Evolutionary conservation across 2,329 filamentous ascomycete species (phyloP), one percentile per base, ranked within the genome.

Genomic region (Aphanoascus verrucosus): DNA sequence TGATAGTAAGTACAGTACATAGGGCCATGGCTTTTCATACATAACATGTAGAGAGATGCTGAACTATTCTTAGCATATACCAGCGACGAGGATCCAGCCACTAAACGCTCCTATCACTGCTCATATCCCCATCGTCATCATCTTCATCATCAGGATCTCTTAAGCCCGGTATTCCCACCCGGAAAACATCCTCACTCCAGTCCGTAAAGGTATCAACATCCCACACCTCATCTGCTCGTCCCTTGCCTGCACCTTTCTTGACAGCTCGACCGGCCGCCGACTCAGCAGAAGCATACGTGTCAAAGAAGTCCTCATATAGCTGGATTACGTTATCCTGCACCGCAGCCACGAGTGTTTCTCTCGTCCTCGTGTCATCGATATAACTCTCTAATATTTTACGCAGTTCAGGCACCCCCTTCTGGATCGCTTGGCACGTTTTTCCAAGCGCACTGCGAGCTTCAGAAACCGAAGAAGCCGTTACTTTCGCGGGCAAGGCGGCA

Each of bases 291-390:
- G 70, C 68, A 57, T 75, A 75, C 20, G 69, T 70, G 31, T 83
- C 79, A 56, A 81, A 81, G 68, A 83, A 85, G 5, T 78, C 75
- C 62, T 85, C 81, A 60, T 85, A 85, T 8, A 73, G 73, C 62
- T 79, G 74, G 14, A 81, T 74, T 12, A 83, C 78, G 57, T 77
- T 77, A 61, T 84, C 82, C 64, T 83, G 76, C 20, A 85, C 81
- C 1, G 82, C 82, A 12, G 77, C 79, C 3, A 84, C 79, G 7
- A 85, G 72, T 31, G 82, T 85, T 64, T 85, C 82, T 54, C 78
- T 75, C 54, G 81, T 84, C 23, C 82, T 72, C n/a, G 70, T 67
- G 62, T 85, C 82, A 19, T 80, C 77, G n/a, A 85, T 72, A 62
- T 83, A 85, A 55, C 79, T 79, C 51, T 78, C 76, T 19, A 85